phyloP scores from a whole-genome alignment of 768 basidiomycete genomes.

The Xerocomellus intermedius region DNA sequence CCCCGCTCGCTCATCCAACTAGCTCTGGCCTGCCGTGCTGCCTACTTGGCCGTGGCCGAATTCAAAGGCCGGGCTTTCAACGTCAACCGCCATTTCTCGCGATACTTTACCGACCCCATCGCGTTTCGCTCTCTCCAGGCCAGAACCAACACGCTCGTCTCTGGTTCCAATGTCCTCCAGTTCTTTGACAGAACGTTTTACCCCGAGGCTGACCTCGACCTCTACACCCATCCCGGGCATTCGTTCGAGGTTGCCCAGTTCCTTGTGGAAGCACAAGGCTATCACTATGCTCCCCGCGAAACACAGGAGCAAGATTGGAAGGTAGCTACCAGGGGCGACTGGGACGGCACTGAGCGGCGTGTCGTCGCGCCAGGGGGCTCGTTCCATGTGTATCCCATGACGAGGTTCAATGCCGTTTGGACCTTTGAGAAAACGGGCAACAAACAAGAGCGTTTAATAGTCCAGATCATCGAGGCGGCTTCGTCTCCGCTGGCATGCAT shows the following conservation, averaged over 20 bases:
- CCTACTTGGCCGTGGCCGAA: constrained; percentile 10
- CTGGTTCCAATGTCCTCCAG: constrained; percentile 53
- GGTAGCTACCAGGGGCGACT: constrained; percentile 2
- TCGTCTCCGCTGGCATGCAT: constrained; percentile 33
- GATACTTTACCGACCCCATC: constrained; percentile 37
- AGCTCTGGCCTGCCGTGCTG: constrained; percentile 21
- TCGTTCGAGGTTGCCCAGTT: constrained; percentile 35
- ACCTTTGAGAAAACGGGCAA: constrained; percentile 21
- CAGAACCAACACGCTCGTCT: constrained; percentile 45
- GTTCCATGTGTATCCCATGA: neutral
- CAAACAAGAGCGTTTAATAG: constrained; percentile 16
- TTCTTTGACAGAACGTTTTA: constrained; percentile 48
- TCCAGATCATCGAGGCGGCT: constrained; percentile 39
- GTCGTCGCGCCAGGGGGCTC: fast-evolving
- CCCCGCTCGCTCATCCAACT: constrained; percentile 26
- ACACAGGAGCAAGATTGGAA: constrained; percentile 21
- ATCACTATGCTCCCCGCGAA: constrained; percentile 25
- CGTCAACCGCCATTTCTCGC: constrained; percentile 35
- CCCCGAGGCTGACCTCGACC: constrained; percentile 48
- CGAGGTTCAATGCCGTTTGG: constrained; percentile 14
- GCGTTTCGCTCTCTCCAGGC: constrained; percentile 45
- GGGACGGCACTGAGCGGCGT: constrained; percentile 19
- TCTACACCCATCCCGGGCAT: constrained; percentile 41
- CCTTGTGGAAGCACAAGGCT: constrained; percentile 32
- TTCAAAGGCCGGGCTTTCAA: constrained; percentile 34